Evolutionary conservation across 1,284 basidiomycete genomes (phyloP), one percentile per base, ranked within the genome.

Genomic region (Moesziomyces sp.): DNA sequence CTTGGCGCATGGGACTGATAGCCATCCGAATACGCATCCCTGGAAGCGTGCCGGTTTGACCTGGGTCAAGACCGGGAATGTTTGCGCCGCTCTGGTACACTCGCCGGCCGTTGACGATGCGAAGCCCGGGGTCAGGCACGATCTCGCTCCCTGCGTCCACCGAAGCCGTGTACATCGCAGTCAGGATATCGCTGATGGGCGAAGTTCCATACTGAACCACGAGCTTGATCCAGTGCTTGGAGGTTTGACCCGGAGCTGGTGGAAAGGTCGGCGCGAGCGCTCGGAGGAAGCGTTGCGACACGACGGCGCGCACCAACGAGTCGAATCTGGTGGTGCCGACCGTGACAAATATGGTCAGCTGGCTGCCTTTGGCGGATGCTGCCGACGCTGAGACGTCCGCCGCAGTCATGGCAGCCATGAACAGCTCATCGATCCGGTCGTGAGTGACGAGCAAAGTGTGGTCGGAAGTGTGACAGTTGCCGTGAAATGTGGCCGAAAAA

Each of bases 271-370:
- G 38, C 10, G 67, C 57, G 8, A 77, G 19, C 0, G 55, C 38
- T 10, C 54, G 47, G 19, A 76, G 55, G 40, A 78, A 76, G 13
- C 21, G 11, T 28, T 64, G 24, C 5, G 63, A 66, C 14, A 77
- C 58, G 16, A 74, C 70, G 23, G 64, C 55, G 2, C 64, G 42
- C 50, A 80, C 70, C 8, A 81, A 68, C 10, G 70, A 67, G 55
- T 80, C 78, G 58, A 80, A 81, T 5, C 63, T 53, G 0, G 80
- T 81, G 5, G 74, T 79, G 10, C 80, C 80, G 0, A 81, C 80
- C 3, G 78, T 77, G 23, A 77, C 77, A 19, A 81, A 73, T 57
- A 81, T 58, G 33, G 47, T 46, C 3, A 74, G 35, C 23, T 23
- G 26, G 23, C 7, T n/a, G 10, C 8, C 18, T 1, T 49, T 26